Percentiles rank a stretch among this genome's conserved stretches.
Conservation (phyloP, 1,139 yeast species). For the Protomyces lactucae-debilis region DNA sequence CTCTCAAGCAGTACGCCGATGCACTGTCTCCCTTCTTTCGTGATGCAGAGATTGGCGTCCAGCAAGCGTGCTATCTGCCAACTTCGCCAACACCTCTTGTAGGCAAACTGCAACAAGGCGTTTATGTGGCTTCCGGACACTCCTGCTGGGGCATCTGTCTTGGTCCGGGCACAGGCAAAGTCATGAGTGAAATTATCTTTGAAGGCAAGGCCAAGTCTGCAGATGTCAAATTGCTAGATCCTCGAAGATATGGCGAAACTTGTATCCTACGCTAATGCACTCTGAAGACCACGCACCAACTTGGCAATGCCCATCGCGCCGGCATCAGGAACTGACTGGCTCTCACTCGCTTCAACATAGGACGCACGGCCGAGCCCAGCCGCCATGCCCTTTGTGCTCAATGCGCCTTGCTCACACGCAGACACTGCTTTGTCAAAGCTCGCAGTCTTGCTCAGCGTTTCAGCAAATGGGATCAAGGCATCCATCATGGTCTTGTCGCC, state of each 20-base stretch:
- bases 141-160: conserved; percentile 98
- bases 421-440: conserved; percentile 56
- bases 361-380: conserved; percentile 94
- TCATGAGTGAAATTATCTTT: conserved; percentile 77
- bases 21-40: conserved; percentile 66
- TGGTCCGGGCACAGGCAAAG: conserved; percentile 93
- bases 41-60: conserved; percentile 69
- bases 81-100: conserved; percentile 90
- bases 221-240: conserved; percentile 74
- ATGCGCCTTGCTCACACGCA: conserved; percentile 73
- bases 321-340: conserved; percentile 72
- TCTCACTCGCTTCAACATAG: conserved; percentile 56
- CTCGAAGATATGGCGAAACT: conserved; percentile 37
- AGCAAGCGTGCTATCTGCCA: conserved; percentile 95
- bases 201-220: conserved; percentile 83
- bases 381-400: conserved; percentile 61
- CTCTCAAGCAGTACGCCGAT: conserved; percentile 74
- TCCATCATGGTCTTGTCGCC: conserved; percentile 92
- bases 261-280: neutral
- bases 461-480: conserved; percentile 80
- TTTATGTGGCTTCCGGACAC: conserved; percentile 85
- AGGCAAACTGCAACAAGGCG: conserved; percentile 78
- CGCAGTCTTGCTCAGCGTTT: conserved; percentile 49
- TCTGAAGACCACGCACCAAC: conserved; percentile 29
- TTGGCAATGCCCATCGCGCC: conserved; percentile 58